Evolutionary conservation across 116 monocot species (phyloP), one percentile per base, ranked within the genome.

Genomic region (Posidonia oceanica): DNA sequence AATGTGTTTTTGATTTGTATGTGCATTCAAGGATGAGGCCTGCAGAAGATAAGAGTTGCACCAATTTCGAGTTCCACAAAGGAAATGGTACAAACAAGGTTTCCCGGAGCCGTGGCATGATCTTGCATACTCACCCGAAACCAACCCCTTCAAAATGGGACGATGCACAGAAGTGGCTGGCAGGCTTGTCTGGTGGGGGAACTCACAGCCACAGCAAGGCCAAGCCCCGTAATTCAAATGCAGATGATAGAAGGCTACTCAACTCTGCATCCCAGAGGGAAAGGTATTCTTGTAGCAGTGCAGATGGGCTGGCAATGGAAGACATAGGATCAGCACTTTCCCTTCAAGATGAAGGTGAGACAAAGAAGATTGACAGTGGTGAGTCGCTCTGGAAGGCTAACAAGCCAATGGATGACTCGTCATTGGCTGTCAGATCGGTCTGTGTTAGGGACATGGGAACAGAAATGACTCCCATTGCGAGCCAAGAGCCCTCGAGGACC

Each of bases 391-490:
- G 79, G 79, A 79, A 60, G 68, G 65, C 64, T 48, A 82, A 67
- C 29, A 74, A 76, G 60, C 81, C 86, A 11, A 41, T 58, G 14
- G 78, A 74, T 70, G 83, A 81, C 15, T 70, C 78, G 0, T 12
- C 73, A 18, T 18, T 85, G 48, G 80, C 61, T 5, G 67, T 86
- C 17, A 60, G 85, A 39, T 76, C 88, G 1, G 74, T 89, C 12
- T 85, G 85, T 74, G 76, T 96, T 72, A 81, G 91, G 63, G 96
- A 96, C 57, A 77, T 87, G 76, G 96, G 96, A 14, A 96, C 96
- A 0, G 96, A 96, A 73, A 96, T 96, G 96, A 96, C 96, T 1
- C 96, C 96, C 3, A 82, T 85, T 17, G 91, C 87, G 5, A 96
- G 96, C 71, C 83, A 88, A 66, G 96, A 87, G 69, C 96, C 91